These are phyloP conservation scores for Gnaphalium uliginosum DNA, from an alignment of 129 eudicot species.

Conservation along the genomic window DNA sequence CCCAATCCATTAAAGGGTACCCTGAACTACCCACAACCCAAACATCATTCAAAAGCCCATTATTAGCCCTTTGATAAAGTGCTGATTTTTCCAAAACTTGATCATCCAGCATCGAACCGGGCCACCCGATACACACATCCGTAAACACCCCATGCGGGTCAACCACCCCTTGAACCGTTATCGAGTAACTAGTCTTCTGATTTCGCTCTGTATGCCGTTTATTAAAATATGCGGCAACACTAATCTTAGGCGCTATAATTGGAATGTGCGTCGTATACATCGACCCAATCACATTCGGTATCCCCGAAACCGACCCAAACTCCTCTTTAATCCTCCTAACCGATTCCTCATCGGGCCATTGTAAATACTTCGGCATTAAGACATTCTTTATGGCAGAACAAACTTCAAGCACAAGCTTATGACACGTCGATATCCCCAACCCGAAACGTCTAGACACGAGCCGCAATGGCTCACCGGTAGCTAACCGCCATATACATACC, in stretches of 20 bases:
- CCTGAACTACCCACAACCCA: conserved; percentile 92
- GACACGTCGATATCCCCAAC: conserved; percentile 90
- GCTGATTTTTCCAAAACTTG: conserved; percentile 88
- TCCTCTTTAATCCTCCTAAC: conserved; percentile 57
- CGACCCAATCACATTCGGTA: conserved; percentile 79
- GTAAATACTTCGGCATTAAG: conserved; percentile 85
- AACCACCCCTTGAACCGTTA: conserved; percentile 93
- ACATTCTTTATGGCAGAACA: conserved; percentile 84
- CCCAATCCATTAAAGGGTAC: conserved; percentile 95
- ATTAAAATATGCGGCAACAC: conserved; percentile 92
- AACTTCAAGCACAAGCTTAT: conserved; percentile 93
- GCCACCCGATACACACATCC: conserved; percentile 95
- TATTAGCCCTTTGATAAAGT: conserved; percentile 72
- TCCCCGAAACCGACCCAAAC: conserved; percentile 63
- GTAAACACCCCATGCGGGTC: conserved; percentile 79
- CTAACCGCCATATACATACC: conserved; percentile 90
- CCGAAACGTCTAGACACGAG: conserved; percentile 92
- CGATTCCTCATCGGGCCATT: conserved; percentile 77
- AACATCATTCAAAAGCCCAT: conserved; percentile 69
- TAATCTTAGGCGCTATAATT: conserved; percentile 85
- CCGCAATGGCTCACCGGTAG: conserved; percentile 93
- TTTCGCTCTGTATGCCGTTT: conserved; percentile 84
- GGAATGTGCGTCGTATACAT: conserved; percentile 99
- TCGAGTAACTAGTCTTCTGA: conserved; percentile 88
- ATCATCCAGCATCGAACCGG: conserved; percentile 98